These are phyloP conservation scores for Botryotinia narcissicola DNA, from an alignment of 2,329 filamentous ascomycete species.

Conservation along the genomic window DNA sequence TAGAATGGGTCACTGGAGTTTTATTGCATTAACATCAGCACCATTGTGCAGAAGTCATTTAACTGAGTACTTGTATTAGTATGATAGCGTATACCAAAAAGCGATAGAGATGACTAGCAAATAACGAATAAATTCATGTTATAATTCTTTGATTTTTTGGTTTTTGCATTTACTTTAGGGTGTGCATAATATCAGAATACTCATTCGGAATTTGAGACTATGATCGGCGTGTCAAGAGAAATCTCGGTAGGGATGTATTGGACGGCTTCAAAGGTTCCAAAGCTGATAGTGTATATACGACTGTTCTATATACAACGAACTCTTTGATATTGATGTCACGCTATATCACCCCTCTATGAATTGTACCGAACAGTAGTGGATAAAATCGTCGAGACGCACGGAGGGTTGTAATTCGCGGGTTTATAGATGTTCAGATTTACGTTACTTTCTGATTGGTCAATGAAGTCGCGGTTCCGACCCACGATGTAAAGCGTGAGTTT, in stretches of 20 bases:
- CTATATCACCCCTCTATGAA: not conserved
- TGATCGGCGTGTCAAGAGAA: not conserved
- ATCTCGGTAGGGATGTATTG: not conserved
- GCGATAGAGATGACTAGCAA: not conserved
- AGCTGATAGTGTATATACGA: not conserved
- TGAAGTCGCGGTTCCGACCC: not conserved
- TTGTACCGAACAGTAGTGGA: not conserved
- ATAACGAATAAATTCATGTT: not conserved
- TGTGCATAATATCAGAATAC: not conserved
- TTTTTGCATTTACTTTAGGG: not conserved
- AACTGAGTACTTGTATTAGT: not conserved
- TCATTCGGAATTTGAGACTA: not conserved
- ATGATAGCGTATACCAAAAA: not conserved
- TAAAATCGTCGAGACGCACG: not conserved
- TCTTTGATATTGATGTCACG: not conserved
- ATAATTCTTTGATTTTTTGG: not conserved
- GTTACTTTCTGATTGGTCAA: not conserved
- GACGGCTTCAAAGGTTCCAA: not conserved
- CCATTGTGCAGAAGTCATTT: not conserved
- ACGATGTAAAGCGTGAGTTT: not conserved
- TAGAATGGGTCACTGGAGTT: not conserved
- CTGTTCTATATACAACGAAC: not conserved
- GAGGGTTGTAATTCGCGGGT: not conserved
- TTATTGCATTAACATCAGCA: not conserved
- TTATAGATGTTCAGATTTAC: not conserved